Base-by-base conservation (phyloP, 495 filamentous ascomycete genomes). In the Penicillium desertorum region DNA sequence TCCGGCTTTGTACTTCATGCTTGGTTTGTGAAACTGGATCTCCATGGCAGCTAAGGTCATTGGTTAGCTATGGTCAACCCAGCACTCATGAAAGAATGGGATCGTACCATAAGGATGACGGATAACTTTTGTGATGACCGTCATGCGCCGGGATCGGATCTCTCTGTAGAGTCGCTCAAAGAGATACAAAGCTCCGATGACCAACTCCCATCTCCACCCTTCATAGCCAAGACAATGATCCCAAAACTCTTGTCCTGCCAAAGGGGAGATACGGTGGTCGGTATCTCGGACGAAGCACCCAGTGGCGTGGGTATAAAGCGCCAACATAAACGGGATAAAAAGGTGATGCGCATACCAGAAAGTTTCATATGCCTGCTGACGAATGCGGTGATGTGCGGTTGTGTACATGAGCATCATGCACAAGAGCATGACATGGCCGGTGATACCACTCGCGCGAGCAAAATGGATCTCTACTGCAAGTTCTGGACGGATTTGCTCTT, bases 271-370 rank as follows among this genome's bases (percentile, higher is more conserved):
- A 10, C 86, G 85, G 2, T 81, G 58, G 11, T 76, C 62, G 4
- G 84, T 86, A 62, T 95, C 87, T 57, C 91, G 88, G 56, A 98
- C 94, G 75, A 99, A 99, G 72, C 94, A 99, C 42, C 90, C 90
- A 14, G 90, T 90, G 10, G 94, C 92, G 72, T 99, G 94, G 25
- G 94, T 98, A 64, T 99, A 99, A 45, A 98, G 83, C 17, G 81
- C 91, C 41, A 99, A 81, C 67, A 97, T 76, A 75, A 99, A 99
- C 14, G 95, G 92, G 59, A 99, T 88, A 68, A 97, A 97, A 10
- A 99, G 83, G 62, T 99, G 95, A 71, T 99, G 94, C 11, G 90
- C 96, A 73, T 99, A 99, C 94, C 93, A 98, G 68, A 99, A 99
- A 1, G 93, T 93, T 73, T 99, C 94, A 71, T 89, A 99, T 2